Base-by-base conservation (phyloP, 768 basidiomycete genomes). In the Chalciporus chontae region DNA sequence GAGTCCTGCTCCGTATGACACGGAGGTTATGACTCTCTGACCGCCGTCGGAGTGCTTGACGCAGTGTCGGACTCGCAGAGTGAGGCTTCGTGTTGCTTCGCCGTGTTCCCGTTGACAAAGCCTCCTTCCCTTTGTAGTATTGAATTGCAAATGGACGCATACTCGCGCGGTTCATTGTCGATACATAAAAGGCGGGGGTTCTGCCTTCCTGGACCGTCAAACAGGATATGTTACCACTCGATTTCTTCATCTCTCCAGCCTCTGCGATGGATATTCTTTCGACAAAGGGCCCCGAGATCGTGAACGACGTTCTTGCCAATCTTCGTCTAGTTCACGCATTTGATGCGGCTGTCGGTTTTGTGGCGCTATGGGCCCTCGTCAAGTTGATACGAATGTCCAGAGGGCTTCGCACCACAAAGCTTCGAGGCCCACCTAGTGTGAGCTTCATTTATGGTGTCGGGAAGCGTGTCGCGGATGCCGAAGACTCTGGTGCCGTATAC, bases 361-460 rank as follows among this genome's bases (percentile, higher is more conserved):
- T 27, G 0, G 40, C 40, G 0, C 14, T 44, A 3, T 61, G 56
- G 59, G 15, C 14, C 13, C 40, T 61, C 17, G 31, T 58, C 18
- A 51, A 47, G 19, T 40, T 51, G 29, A 4, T 48, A 7, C 47
- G 46, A 3, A 19, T 31, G 6, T 39, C 38, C 14, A 29, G 31
- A 18, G 29, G 31, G 15, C 4, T 51, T 4, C 52, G 29, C 10
- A 61, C 60, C 1, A 61, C 61, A 1, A 24, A 27, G 13, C 51
- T 65, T 1, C 34, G 34, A 23, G 63, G 63, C 7, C 63, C 63
- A 18, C 53, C 56, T 3, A 54, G 51, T 11, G 34, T 43, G 14
- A 55, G 53, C 21, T 48, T 61, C 17, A 11, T 59, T 10, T 66
- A 50, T 8, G 64, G 61, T 3, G 50, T 59, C 1, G 50, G 48